Percentiles rank a stretch among this genome's conserved stretches.
Evolutionary conservation across 345 rosid species (phyloP).

Genomic region (Gossypium sturtianum): DNA sequence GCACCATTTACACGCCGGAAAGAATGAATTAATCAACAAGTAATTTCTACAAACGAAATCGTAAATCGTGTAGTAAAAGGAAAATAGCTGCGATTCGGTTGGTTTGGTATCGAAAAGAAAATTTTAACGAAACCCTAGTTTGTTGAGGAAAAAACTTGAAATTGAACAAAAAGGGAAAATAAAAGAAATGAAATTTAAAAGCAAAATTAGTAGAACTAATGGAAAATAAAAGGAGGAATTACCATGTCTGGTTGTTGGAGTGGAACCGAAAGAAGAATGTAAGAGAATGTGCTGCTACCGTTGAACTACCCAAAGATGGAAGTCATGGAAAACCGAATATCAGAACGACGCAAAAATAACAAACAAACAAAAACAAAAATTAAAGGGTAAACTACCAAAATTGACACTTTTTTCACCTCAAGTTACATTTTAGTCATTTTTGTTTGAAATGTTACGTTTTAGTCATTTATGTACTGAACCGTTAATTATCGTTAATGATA

Average conservation of each 20-base stretch:
- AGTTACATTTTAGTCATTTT: accelerated
- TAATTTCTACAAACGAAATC: not conserved
- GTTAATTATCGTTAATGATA: too few relatives aligned
- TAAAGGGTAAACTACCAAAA: too few relatives aligned
- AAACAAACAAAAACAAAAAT: not conserved
- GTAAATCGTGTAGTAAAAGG: not conserved
- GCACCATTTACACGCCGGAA: not conserved
- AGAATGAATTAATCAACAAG: not conserved
- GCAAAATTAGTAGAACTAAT: not conserved
- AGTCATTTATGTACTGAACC: accelerated
- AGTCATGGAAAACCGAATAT: not conserved
- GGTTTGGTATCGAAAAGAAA: not conserved
- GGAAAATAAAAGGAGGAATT: not conserved
- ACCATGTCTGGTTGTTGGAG: not conserved
- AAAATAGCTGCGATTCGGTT: not conserved
- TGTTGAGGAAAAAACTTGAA: not conserved
- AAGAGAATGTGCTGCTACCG: not conserved
- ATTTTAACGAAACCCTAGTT: not conserved
- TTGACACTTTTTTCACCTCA: accelerated
- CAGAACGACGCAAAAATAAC: not conserved
- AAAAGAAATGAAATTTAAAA: not conserved
- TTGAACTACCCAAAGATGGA: not conserved
- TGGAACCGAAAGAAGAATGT: not conserved
- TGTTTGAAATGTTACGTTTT: too few relatives aligned
- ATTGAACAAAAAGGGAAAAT: not conserved